Evolutionary conservation across 2,329 filamentous ascomycete species (phyloP), one percentile per base, ranked within the genome.

Genomic region (Sporothrix curviconia): DNA sequence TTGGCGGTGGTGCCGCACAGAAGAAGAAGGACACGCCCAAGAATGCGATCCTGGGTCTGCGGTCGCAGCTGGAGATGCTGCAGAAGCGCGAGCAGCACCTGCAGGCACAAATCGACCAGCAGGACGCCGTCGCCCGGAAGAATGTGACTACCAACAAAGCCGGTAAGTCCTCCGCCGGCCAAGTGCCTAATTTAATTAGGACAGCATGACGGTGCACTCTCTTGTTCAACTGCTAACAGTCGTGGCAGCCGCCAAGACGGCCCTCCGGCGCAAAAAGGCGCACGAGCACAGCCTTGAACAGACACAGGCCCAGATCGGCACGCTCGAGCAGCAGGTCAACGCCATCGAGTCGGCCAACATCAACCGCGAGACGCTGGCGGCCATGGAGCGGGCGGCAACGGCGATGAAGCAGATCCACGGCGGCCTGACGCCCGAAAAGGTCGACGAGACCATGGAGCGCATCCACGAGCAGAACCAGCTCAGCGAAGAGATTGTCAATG

Each of bases 271-370:
- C 73, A 97, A 97, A 83, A 97, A 99, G 82, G 81, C 85, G 65
- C 90, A 94, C 68, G 91, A 97, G 73, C 87, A 92, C 72, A 90
- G 89, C 57, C 83, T 96, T 59, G 90, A 96, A 64, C 92, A 96
- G 75, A 97, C 92, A 1, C 81, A 84, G 59, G 84, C 87, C 32
- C 92, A 97, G 75, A 95, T 97, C 68, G 84, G 85, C 66, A 95
- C 94, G 22, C 80, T 99, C 44, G 94, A 99, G 72, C 88, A 92
- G 69, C 91, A 99, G 72, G 95, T 97, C 69, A 94, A 94, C 72
- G 87, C 89, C 60, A 97, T 99, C 77, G 94, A 99, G 74, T 90
- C 92, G 49, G 94, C 94, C 61, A 99, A 97, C 72, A 96, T 99
- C 78, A 99, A 99, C 79, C 86, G 92, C 75, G 92, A 96, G 78